Evolutionary conservation across 2,329 filamentous ascomycete species (phyloP).

Genomic region (Pyricularia pennisetigena): DNA sequence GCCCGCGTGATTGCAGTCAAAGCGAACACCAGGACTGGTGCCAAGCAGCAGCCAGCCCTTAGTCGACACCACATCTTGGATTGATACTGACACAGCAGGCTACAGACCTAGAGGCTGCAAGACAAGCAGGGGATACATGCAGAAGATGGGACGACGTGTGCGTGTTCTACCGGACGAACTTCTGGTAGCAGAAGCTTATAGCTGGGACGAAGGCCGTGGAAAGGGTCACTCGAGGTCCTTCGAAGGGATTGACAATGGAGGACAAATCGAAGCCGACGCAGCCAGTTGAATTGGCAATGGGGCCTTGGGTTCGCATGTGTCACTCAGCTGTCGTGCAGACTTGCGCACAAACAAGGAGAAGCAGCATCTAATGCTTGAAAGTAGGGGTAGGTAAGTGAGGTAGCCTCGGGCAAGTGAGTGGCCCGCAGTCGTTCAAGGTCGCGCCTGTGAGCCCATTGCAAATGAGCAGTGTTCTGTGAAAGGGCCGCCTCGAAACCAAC

Average conservation of each 20-base stretch:
- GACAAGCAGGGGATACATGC: not conserved
- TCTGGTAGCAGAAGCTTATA: not conserved
- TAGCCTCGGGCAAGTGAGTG: not conserved
- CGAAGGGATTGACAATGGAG: not conserved
- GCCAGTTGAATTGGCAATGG: not conserved
- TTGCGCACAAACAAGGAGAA: not conserved
- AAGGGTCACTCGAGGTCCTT: not conserved
- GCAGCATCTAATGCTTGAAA: not conserved
- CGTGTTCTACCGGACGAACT: not conserved
- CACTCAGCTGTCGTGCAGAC: not conserved
- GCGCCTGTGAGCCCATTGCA: not conserved
- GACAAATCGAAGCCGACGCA: not conserved
- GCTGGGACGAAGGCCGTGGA: not conserved
- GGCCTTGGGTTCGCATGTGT: not conserved
- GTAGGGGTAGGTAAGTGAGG: too few species aligned
- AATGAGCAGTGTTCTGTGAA: not conserved
- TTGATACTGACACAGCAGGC: not conserved
- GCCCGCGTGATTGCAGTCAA: slow-evolving; percentile 4
- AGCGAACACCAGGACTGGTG: slow-evolving; percentile 8
- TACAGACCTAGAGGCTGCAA: not conserved
- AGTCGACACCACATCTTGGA: not conserved
- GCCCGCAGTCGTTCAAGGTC: not conserved
- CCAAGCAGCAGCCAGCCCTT: slow-evolving; percentile 5
- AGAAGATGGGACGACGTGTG: not conserved
- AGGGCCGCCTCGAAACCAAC: not conserved